Percentiles rank a stretch among this genome's conserved stretches.
phyloP scores from a whole-genome alignment of 2,329 filamentous ascomycete species.

The Leptographium flavum region DNA sequence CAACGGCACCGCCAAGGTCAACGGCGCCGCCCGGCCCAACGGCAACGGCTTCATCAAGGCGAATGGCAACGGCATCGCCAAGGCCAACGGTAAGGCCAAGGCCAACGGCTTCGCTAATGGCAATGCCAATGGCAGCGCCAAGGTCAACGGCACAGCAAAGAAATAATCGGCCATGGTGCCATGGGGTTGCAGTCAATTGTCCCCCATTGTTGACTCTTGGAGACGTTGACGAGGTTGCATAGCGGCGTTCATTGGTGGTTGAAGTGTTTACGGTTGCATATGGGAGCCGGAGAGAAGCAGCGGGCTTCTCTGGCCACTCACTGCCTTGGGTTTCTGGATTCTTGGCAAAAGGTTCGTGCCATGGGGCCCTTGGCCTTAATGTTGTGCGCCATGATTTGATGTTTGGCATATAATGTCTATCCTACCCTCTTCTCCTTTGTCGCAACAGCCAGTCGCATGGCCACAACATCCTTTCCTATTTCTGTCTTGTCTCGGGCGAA shows the following conservation, averaged over 20 bases:
- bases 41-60: neutral
- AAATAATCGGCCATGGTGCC: constrained; percentile 3
- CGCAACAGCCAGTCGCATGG: neutral
- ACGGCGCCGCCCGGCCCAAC: constrained; percentile 13
- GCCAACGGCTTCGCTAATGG: neutral
- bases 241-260: constrained; percentile 6
- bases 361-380: neutral
- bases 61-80: neutral
- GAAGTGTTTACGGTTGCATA: neutral
- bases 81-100: constrained; percentile 12
- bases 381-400: neutral
- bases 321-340: neutral
- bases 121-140: neutral
- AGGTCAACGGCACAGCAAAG: constrained; percentile 12
- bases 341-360: neutral
- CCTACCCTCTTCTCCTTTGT: neutral
- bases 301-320: neutral
- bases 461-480: neutral
- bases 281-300: neutral
- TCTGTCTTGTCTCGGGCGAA: neutral
- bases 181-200: neutral
- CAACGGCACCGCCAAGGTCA: constrained; percentile 2
- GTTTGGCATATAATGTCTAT: neutral
- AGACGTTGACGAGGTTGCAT: constrained; percentile 4
- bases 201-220: neutral